Base-by-base conservation (phyloP, 805 yeast genomes). In the Myxozyma geophila region DNA sequence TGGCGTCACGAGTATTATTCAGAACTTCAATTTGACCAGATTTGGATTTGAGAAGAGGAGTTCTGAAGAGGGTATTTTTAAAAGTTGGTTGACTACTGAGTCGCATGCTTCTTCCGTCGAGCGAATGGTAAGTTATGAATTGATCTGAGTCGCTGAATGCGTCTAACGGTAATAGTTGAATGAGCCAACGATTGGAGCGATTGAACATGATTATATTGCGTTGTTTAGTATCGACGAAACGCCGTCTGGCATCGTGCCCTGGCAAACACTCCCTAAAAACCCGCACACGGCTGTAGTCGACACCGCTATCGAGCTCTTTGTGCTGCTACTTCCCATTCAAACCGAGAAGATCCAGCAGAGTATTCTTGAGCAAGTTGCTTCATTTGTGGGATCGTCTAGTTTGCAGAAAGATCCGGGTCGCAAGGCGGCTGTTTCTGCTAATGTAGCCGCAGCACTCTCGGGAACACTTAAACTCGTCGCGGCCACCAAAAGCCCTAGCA, bases 341-440 rank as follows among this genome's bases (percentile, higher is more conserved):
- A 85, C 92, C 7, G 76, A 84, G 4, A 89, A 90, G 66, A 88
- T 95, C 58, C 98, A 93, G 71, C 87, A 88, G 62, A 91, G 98
- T 0, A 80, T 95, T n/a, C 75, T 95, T 21, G 98, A 93, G 71
- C 89, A 87, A 59, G 75, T 95, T 66, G 82, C 92, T 67, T 79
- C 87, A 2, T 79, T 82, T 17, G 65, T 87, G 44, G 70, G 43
- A 77, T 83, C 54, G 79, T 84, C 36, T 76, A 80, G 43, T 12
- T 46, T 58, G 43, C 43, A 50, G 37, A 70, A 76, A 67, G 50
- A 73, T 71, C 76, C 74, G 1, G 71, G 77, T 7, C 75, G 81
- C 43, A 73, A 74, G 17, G 73, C 74, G 0, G 89, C 92, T 0
- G 79, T 88, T 8, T 74, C 81, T 0, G 78, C 87, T 4, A 92